These are phyloP conservation scores for Nakaseomyces nivariensis DNA, from an alignment of 1,139 yeast genomes.

Conservation along the genomic window DNA sequence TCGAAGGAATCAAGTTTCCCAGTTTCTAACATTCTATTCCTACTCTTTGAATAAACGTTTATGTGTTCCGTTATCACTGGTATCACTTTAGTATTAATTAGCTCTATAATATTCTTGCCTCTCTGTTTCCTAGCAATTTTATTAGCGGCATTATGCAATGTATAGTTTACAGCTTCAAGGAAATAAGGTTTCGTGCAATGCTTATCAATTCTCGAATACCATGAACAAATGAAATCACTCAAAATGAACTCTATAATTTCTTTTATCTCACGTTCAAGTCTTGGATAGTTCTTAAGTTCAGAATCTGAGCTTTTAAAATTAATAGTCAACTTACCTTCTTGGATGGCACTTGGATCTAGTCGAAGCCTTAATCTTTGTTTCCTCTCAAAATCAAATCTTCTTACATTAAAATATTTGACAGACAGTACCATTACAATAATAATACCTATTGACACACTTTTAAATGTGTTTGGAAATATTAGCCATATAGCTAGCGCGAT, in stretches of 20 bases:
- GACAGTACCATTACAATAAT: not conserved
- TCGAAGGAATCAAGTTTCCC: slow-evolving; percentile 23
- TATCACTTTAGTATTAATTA: slow-evolving; percentile 47
- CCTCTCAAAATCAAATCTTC: not conserved
- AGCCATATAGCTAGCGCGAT: not conserved
- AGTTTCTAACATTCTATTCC: slow-evolving; percentile 15
- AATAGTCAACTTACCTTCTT: not conserved
- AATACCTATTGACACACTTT: not conserved
- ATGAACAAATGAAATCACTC: slow-evolving; percentile 50
- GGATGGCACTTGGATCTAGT: not conserved
- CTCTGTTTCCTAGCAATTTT: slow-evolving; percentile 36
- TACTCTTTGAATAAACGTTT: slow-evolving; percentile 35
- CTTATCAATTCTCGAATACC: slow-evolving; percentile 43
- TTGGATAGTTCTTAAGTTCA: slow-evolving; percentile 8
- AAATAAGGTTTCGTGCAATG: slow-evolving; percentile 35
- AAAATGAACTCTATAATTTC: slow-evolving; percentile 44
- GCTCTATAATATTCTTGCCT: slow-evolving; percentile 43
- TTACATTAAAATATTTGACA: not conserved
- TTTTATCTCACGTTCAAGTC: slow-evolving; percentile 44
- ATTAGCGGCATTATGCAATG: slow-evolving; percentile 38
- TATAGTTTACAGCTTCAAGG: slow-evolving; percentile 42
- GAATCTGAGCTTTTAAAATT: not conserved
- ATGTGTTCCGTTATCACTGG: slow-evolving; percentile 66
- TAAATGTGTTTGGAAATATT: not conserved
- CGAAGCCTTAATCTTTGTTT: not conserved